phyloP scores from a whole-genome alignment of 192 early-diverging fungal genomes.

The Coemansia sp. region DNA sequence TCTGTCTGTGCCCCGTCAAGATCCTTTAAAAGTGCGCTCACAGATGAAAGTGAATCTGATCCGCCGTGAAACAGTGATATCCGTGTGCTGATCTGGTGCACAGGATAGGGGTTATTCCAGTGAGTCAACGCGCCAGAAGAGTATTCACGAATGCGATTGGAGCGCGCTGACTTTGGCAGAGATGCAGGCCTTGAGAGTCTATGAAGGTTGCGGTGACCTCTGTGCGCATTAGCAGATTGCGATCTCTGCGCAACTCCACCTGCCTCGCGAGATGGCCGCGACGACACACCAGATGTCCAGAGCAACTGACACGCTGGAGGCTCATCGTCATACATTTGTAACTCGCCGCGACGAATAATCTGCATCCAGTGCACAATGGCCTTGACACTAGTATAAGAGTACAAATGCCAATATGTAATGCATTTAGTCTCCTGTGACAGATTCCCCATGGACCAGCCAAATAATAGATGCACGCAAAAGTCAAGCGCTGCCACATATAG shows the following conservation, averaged over 20 bases:
- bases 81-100: constrained; percentile 71
- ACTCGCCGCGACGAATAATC: constrained; percentile 79
- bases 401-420: constrained; percentile 81
- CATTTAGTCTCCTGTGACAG: constrained; percentile 72
- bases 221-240: not conserved
- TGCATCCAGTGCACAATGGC: constrained; percentile 95
- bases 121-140: constrained; percentile 57
- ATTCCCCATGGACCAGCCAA: constrained; percentile 77
- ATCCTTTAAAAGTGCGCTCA: constrained; percentile 60
- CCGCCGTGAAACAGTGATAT: constrained; percentile 93
- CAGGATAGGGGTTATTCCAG: constrained; percentile 57
- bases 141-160: constrained; percentile 59
- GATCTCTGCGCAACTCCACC: not conserved
- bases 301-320: constrained; percentile 56
- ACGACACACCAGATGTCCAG: constrained; percentile 13
- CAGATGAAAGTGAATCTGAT: constrained; percentile 78
- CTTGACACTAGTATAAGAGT: constrained; percentile 88
- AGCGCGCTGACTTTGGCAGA: constrained; percentile 22
- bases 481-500: constrained; percentile 75
- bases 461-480: constrained; percentile 67
- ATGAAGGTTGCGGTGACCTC: not conserved
- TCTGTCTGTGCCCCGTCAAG: constrained; percentile 48
- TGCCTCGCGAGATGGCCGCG: not conserved
- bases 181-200: constrained; percentile 17
- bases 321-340: constrained; percentile 94